These are phyloP conservation scores for Phytopythium litorale DNA, from an alignment of 352 stramenopile species.

Conservation along the genomic window DNA sequence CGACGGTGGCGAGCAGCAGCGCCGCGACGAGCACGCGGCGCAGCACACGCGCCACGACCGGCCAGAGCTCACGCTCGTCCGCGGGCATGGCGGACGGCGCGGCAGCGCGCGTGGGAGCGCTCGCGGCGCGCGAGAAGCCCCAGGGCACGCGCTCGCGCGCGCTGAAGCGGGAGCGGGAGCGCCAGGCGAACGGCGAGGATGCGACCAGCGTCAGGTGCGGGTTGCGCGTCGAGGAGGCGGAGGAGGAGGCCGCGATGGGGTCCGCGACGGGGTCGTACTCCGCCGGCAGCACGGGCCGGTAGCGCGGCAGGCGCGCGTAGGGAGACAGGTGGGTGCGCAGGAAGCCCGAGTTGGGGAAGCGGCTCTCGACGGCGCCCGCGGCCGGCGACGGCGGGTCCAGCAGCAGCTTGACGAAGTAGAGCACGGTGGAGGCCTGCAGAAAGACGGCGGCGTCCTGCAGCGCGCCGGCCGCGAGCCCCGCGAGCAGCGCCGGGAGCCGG, in stretches of 20 bases:
- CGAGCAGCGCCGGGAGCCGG: slow-evolving; percentile 31
- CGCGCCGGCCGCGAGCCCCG: slow-evolving; percentile 40
- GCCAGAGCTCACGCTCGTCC: slow-evolving; percentile 11
- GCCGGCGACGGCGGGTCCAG: slow-evolving; percentile 20
- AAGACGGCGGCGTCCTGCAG: slow-evolving; percentile 65
- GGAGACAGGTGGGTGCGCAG: slow-evolving; percentile 14
- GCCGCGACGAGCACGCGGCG: slow-evolving; percentile 30
- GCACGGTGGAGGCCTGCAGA: slow-evolving; percentile 53
- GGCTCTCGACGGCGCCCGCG: neutral
- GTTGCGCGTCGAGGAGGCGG: neutral
- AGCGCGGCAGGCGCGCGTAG: slow-evolving; percentile 41
- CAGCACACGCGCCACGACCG: slow-evolving; percentile 10
- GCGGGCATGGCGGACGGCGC: slow-evolving; percentile 7
- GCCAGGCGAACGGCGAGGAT: slow-evolving; percentile 3
- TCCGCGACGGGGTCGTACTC: slow-evolving; percentile 46
- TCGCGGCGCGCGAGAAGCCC: neutral
- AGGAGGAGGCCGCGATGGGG: slow-evolving; percentile 2
- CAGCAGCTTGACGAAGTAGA: slow-evolving; percentile 65
- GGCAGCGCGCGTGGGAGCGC: slow-evolving; percentile 6
- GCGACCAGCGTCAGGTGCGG: slow-evolving; percentile 44
- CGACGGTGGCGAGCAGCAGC: slow-evolving; percentile 44
- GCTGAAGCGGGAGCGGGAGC: neutral
- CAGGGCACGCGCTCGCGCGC: neutral
- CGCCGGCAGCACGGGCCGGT: slow-evolving; percentile 52
- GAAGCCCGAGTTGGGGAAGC: slow-evolving; percentile 29